Conservation (phyloP, 306 rosid species). For the Betula pendula region DNA sequence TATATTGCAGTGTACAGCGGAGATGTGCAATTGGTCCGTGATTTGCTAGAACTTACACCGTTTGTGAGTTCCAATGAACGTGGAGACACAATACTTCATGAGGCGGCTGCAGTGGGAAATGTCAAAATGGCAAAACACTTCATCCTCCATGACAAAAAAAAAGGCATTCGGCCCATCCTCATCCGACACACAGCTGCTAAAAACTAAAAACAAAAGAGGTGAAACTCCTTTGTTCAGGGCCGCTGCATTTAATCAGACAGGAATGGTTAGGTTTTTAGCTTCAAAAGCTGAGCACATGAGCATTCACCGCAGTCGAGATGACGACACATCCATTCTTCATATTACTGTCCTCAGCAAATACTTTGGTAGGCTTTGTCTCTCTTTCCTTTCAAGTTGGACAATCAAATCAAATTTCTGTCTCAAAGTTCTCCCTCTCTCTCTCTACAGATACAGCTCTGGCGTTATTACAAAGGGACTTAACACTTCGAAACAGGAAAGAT, state of each 20-base stretch:
- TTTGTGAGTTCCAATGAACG: not conserved
- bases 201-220: not conserved
- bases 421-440: not conserved
- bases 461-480: not conserved
- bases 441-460: constrained; percentile 22
- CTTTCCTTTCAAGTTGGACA: not conserved
- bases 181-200: too few relatives aligned
- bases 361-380: constrained; percentile 17
- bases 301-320: not conserved
- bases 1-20: constrained; percentile 13
- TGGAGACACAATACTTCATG: constrained; percentile 22
- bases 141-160: not conserved
- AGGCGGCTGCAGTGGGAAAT: constrained; percentile 23
- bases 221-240: constrained; percentile 34
- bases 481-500: not conserved
- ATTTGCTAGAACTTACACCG: not conserved
- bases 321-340: constrained; percentile 26
- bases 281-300: not conserved
- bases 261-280: not conserved
- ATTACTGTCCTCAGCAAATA: constrained; percentile 17
- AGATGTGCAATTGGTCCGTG: not conserved
- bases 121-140: not conserved
- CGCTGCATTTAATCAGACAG: not conserved
- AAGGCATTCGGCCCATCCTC: too few relatives aligned
- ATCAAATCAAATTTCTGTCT: not conserved